phyloP scores from a whole-genome alignment of 2,329 filamentous ascomycete species.

The Xylaria polymorpha region DNA sequence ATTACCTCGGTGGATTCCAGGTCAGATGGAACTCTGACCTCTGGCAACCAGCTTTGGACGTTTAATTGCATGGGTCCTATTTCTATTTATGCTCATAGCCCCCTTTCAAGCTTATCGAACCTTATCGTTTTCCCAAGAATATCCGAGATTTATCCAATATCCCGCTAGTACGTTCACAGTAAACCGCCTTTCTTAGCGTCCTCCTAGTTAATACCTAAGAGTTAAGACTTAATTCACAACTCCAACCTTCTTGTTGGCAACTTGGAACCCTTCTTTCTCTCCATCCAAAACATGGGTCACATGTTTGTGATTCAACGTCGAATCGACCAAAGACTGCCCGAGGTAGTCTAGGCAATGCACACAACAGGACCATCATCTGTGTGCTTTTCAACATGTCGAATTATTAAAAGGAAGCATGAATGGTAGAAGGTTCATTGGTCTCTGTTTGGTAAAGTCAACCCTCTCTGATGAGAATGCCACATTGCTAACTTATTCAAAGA shows the following conservation, averaged over 20 bases:
- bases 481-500: conserved; percentile 5
- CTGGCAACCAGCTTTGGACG: no score
- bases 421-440: neutral
- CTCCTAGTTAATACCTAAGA: neutral
- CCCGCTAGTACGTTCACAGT: neutral
- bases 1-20: no score
- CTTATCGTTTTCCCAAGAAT: neutral
- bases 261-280: neutral
- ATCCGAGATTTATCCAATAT: neutral
- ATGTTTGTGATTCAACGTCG: conserved; percentile 5
- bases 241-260: neutral
- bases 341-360: neutral
- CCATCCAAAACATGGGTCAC: neutral
- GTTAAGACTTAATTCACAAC: neutral
- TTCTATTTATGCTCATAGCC: neutral
- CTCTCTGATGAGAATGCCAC: neutral
- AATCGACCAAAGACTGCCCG: neutral
- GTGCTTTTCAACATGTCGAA: neutral
- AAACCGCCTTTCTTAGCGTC: neutral
- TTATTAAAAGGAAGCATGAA: neutral
- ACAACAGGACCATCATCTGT: neutral
- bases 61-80: neutral
- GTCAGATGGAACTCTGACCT: no score
- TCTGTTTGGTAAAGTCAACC: neutral
- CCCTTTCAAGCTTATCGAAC: neutral